These are phyloP conservation scores for Euphorbia lathyris DNA, from an alignment of 345 rosid genomes.

Conservation along the genomic window DNA sequence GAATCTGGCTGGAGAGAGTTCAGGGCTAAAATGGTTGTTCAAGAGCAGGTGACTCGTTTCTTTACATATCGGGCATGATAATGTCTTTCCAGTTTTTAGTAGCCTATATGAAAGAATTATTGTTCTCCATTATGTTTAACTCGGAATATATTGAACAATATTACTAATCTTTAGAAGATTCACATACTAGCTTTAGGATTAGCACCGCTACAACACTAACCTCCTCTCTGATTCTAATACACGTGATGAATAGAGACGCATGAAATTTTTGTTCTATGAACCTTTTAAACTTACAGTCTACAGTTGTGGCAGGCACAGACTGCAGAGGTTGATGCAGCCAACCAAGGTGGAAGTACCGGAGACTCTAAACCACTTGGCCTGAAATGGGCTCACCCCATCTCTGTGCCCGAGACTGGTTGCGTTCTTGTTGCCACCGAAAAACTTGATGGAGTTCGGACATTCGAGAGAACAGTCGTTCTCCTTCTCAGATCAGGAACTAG, in stretches of 20 bases:
- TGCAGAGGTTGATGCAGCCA: conserved; percentile 49
- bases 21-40: conserved; percentile 67
- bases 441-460: conserved; percentile 77
- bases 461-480: conserved; percentile 86
- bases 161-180: background rate
- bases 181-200: background rate
- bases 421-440: conserved; percentile 95
- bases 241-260: conserved; percentile 66
- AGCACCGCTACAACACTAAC: background rate
- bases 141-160: background rate
- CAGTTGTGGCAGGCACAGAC: conserved; percentile 51
- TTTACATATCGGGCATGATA: background rate
- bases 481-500: conserved; percentile 81
- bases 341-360: conserved; percentile 34
- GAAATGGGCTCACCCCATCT: conserved; percentile 96
- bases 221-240: conserved; percentile 30
- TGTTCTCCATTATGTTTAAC: no score
- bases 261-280: no score
- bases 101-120: background rate
- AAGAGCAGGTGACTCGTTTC: conserved; percentile 61
- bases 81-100: background rate
- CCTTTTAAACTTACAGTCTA: conserved; percentile 72
- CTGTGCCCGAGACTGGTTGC: conserved; percentile 85
- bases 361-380: conserved; percentile 51
- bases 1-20: conserved; percentile 85